Evolutionary conservation across 2,329 filamentous ascomycete species (phyloP).

Genomic region (Penicillium brevicompactum): DNA sequence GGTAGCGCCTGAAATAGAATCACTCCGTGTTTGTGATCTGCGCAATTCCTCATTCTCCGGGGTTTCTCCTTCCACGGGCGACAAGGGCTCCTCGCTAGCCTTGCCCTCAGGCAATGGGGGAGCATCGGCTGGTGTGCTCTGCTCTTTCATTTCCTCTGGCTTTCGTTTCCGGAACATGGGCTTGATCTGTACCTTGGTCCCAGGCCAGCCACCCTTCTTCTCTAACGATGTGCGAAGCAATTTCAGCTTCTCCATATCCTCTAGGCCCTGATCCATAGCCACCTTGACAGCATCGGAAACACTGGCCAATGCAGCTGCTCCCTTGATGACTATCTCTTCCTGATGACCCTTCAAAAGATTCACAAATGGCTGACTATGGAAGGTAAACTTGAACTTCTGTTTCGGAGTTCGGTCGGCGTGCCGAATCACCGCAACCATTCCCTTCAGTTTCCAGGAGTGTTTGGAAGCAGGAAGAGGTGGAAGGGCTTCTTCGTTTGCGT

Average conservation of each 20-base stretch:
- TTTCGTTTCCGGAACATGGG: slow-evolving; percentile 96
- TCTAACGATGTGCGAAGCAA: slow-evolving; percentile 82
- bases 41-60: slow-evolving; percentile 39
- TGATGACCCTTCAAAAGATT: slow-evolving; percentile 92
- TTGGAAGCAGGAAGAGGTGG: slow-evolving; percentile 70
- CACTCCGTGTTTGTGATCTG: slow-evolving; percentile 65
- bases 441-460: slow-evolving; percentile 97
- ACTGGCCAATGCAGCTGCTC: slow-evolving; percentile 83
- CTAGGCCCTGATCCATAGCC: slow-evolving; percentile 75
- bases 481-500: slow-evolving; percentile 32
- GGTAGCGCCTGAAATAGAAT: slow-evolving; percentile 86
- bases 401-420: slow-evolving; percentile 98
- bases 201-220: slow-evolving; percentile 91
- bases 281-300: slow-evolving; percentile 85
- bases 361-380: slow-evolving; percentile 95
- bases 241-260: slow-evolving; percentile 85
- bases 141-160: slow-evolving; percentile 57
- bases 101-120: slow-evolving; percentile 12
- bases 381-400: slow-evolving; percentile 99
- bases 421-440: slow-evolving; percentile 92
- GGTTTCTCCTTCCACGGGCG: slow-evolving; percentile 22
- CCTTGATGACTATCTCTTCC: slow-evolving; percentile 92
- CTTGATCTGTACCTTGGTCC: slow-evolving; percentile 98
- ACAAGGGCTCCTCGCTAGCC: slow-evolving; percentile 23
- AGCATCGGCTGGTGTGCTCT: slow-evolving; percentile 21